Evolutionary conservation across 2,329 filamentous ascomycete species (phyloP), one percentile per base, ranked within the genome.

Genomic region (Pyrenophora tritici-repentis): DNA sequence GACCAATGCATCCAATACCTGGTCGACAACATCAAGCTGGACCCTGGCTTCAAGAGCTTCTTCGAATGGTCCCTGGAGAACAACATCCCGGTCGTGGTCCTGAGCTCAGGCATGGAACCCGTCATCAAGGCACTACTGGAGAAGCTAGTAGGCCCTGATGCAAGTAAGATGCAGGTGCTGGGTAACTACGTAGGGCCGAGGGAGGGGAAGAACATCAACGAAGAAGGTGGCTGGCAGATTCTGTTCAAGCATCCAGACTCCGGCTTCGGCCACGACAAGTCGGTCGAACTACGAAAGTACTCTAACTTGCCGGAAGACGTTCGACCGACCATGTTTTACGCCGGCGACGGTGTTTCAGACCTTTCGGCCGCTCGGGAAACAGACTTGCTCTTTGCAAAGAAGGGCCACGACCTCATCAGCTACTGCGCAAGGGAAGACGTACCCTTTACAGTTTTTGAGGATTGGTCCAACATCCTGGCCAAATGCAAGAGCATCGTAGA

Each of bases 191-290:
- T 93, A 8, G 80, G 79, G 53, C 73, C 84, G 69, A 83, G 72
- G 76, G 86, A 76, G 40, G 90, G 84, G 35, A 87, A 90, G 81
- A 86, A 91, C 64, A 88, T 95, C 70, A 87, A 94, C 63, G 84
- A 91, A 42, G 84, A 89, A 69, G 85, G 84, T 14, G 93, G 91
- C 24, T 99, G 94, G 94, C 80, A 87, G 67, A 93, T 99, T 63
- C 80, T 84, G 51, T 99, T 87, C 76, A 91, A 91, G 68, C 92
- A 99, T 71, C 68, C 68, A 0, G 90, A 93, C 55, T 91, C 88
- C 69, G 82, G 86, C 51, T 95, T 95, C 66, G 94, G 94, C n/a
- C 94, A 99, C 72, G 93, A 99, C 81, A 99, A 99, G 83, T 92
- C 88, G 20, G 80, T 93, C 46, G 90, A 94, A 71, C 91, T 99